Evolutionary conservation across 768 basidiomycete species (phyloP).

Genomic region (Tylopilus rubrobrunneus): DNA sequence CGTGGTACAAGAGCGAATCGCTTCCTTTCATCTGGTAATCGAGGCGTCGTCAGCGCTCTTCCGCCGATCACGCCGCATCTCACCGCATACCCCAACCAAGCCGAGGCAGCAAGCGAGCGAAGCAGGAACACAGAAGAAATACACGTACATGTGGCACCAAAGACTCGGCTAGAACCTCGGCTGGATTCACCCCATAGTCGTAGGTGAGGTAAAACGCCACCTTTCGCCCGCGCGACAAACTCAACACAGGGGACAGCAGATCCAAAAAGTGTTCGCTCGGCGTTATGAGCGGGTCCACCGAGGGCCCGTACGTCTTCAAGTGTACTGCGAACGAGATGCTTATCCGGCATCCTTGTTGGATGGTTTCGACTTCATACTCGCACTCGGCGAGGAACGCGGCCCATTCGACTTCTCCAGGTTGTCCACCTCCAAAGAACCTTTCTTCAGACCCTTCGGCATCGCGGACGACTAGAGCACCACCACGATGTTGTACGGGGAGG

Average conservation of each 20-base stretch:
- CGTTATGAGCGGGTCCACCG: conserved; percentile 60
- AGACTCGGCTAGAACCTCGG: conserved; percentile 63
- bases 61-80: conserved; percentile 10
- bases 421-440: conserved; percentile 58
- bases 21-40: conserved; percentile 64
- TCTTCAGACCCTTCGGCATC: conserved; percentile 55
- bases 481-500: conserved; percentile 69
- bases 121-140: not conserved
- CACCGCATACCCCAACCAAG: conserved; percentile 3
- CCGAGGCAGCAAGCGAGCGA: conserved; percentile 3
- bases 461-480: conserved; percentile 60
- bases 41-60: conserved; percentile 13
- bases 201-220: conserved; percentile 70
- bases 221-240: conserved; percentile 64
- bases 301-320: conserved; percentile 62
- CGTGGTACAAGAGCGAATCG: conserved; percentile 72
- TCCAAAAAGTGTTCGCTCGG: conserved; percentile 77
- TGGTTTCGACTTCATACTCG: conserved; percentile 68
- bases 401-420: conserved; percentile 72
- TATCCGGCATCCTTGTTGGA: conserved; percentile 67
- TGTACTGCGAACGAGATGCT: conserved; percentile 70
- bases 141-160: conserved; percentile 64
- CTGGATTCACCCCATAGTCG: conserved; percentile 68
- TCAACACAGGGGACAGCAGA: conserved; percentile 65
- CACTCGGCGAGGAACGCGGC: conserved; percentile 71